phyloP scores from a whole-genome alignment of 768 basidiomycete species.

The Mycena galopus region DNA sequence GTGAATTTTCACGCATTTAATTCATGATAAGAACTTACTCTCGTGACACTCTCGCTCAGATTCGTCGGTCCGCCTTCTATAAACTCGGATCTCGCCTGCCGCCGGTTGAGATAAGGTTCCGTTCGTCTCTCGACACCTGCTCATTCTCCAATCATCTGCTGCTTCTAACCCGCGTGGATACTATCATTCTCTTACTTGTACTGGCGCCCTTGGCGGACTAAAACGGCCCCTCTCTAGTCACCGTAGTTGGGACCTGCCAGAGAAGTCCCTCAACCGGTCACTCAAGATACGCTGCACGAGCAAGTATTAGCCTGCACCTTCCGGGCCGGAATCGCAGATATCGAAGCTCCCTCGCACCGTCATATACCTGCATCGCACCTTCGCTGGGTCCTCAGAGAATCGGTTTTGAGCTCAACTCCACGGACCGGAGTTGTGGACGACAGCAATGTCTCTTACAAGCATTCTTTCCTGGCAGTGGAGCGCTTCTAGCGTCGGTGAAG shows the following conservation, averaged over 20 bases:
- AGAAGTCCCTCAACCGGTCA: background rate
- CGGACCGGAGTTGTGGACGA: background rate
- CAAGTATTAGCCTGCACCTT: background rate
- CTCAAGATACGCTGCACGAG: background rate
- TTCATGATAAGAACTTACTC: too few relatives aligned
- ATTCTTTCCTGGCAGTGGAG: background rate
- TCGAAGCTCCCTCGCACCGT: background rate
- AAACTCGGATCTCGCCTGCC: too few relatives aligned
- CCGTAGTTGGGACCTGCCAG: background rate
- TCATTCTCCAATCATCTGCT: background rate
- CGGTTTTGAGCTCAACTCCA: background rate
- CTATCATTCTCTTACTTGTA: too few relatives aligned
- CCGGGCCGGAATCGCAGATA: slow-evolving; percentile 13
- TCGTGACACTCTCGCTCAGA: too few relatives aligned
- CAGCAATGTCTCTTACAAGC: background rate
- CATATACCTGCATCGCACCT: background rate
- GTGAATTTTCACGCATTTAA: too few relatives aligned
- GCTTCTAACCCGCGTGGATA: background rate
- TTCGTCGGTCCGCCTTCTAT: too few relatives aligned
- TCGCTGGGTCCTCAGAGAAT: background rate
- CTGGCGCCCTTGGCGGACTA: background rate
- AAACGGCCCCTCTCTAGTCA: background rate
- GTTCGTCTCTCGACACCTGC: too few relatives aligned
- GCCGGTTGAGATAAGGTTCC: too few relatives aligned
- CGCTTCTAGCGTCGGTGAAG: slow-evolving; percentile 10